A percentile compares a stretch with the other conserved stretches of the same genome.
Conservation (phyloP, 78 protist species). For the Bodo saltans region DNA sequence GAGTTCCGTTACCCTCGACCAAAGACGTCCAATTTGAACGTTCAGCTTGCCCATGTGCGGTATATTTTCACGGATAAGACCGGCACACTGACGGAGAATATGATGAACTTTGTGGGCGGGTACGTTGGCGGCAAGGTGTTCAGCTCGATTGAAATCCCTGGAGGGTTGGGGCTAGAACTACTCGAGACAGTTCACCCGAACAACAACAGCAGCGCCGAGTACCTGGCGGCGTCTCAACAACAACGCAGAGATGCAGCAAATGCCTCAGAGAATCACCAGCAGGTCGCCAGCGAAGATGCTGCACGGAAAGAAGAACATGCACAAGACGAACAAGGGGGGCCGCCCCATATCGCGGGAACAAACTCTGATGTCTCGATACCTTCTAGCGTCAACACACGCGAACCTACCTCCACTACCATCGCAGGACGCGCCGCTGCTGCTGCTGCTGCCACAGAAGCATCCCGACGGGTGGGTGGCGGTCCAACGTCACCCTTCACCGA, state of each 20-base stretch:
- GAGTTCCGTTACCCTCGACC: constrained; percentile 7
- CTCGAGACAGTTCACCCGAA: background rate
- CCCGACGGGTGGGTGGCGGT: too few species aligned
- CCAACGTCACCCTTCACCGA: too few species aligned
- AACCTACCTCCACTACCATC: too few species aligned
- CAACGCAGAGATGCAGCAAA: background rate
- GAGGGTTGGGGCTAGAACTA: background rate
- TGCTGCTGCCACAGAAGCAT: too few species aligned
- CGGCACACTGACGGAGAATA: constrained; percentile 49
- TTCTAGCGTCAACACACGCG: too few species aligned
- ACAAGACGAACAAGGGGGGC: too few species aligned
- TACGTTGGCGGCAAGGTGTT: background rate
- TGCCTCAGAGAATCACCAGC: background rate
- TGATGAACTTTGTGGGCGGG: constrained; percentile 34
- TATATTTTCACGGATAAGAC: constrained; percentile 49
- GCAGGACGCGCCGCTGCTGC: too few species aligned
- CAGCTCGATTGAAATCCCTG: background rate
- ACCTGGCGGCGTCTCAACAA: background rate
- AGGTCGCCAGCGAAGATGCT: background rate
- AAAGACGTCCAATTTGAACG: constrained; percentile 27
- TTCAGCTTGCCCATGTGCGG: constrained; percentile 21
- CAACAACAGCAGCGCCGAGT: background rate
- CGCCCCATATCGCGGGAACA: too few species aligned
- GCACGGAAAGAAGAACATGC: background rate
- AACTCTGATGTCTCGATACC: too few species aligned